Base-by-base conservation (phyloP, 2,329 filamentous ascomycete species). In the Cordyceps farinosa region DNA sequence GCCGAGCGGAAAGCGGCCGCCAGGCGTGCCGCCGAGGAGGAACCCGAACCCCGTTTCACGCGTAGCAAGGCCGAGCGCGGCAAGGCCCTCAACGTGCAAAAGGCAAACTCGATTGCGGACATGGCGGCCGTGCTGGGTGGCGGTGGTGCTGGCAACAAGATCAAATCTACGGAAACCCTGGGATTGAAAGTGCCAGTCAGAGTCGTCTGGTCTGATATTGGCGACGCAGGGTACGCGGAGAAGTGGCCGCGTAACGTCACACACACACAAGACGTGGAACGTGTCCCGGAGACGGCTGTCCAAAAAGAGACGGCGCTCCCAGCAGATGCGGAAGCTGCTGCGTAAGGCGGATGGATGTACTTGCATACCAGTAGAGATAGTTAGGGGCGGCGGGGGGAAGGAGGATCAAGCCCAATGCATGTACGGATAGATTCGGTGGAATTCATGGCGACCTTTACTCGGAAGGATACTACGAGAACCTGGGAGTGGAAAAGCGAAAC, bases 71-170 rank as follows among this genome's bases (percentile, higher is more conserved):
- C 71, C 62, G 77, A 84, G 69, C 80, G 84, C 52, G 85, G 82
- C 38, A 69, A 72, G 55, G 79, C 76, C 42, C 75, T 90, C 59
- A 85, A 84, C 71, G 79, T 86, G 70, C 86, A 89, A 75, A 84
- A 82, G 72, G 79, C 80, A 59, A 88, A 88, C 72, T 77, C 79
- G 13, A 78, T 90, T 54, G 87, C 87, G 62, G 87, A 90, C 73
- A 79, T 90, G 66, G 86, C 87, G 0, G 82, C 80, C 29, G 82
- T 86, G 29, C 78, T 88, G 60, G 75, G 74, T 8, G 84, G 84
- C 5, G 66, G 71, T 10, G 83, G 84, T 44, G 76, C 77, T 65
- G 83, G 84, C 40, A 86, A 82, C 73, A 77, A 74, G 69, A 76
- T 86, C 65, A 69, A 48, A 67, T 57, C 17, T 15, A 2, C 11